Percentiles rank a stretch among this genome's conserved stretches.
These are phyloP conservation scores for Rubia peregrina DNA, from an alignment of 305 asterid species.

Conservation along the genomic window DNA sequence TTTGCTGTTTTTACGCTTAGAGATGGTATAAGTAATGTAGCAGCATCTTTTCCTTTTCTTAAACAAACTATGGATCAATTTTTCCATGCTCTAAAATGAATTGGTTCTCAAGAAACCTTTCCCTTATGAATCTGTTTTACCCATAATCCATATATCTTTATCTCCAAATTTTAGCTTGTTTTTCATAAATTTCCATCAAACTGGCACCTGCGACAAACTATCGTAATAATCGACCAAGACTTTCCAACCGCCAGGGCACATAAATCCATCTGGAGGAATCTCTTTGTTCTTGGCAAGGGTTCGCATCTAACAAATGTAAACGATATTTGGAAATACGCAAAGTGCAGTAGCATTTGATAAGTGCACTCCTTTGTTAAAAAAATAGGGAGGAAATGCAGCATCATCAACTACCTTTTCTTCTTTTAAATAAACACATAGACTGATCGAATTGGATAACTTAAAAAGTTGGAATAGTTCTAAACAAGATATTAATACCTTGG, in stretches of 20 bases:
- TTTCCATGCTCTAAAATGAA: too few species aligned
- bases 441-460: background rate
- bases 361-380: background rate
- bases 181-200: too few species aligned
- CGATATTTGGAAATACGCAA: background rate
- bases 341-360: too few species aligned
- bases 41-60: too few species aligned
- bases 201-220: slow-evolving; percentile 48
- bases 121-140: too few species aligned
- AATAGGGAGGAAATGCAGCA: background rate
- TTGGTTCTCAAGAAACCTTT: too few species aligned
- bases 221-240: slow-evolving; percentile 83
- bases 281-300: slow-evolving; percentile 74
- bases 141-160: too few species aligned
- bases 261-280: slow-evolving; percentile 86
- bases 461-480: background rate
- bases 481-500: slow-evolving; percentile 45
- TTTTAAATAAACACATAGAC: too few species aligned
- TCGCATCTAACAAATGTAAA: slow-evolving; percentile 52
- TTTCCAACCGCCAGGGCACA: slow-evolving; percentile 96
- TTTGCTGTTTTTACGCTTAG: too few species aligned
- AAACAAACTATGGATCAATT: too few species aligned
- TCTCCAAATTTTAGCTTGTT: too few species aligned
- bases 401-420: background rate
- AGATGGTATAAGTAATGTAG: too few species aligned